Evolutionary conservation across 345 rosid species (phyloP).

Genomic region (Eucalyptus camaldulensis): DNA sequence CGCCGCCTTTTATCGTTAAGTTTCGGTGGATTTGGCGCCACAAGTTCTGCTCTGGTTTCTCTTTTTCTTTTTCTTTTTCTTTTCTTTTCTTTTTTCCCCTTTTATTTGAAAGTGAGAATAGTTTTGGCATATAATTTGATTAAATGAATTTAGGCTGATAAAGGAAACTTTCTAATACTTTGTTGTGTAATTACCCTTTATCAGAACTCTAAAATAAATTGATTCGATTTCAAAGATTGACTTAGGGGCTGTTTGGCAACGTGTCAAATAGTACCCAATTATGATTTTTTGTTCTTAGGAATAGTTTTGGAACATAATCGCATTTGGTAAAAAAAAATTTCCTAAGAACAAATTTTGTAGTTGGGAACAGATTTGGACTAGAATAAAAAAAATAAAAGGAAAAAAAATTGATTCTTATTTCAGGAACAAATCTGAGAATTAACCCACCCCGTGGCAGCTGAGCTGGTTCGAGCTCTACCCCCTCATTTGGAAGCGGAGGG

Average conservation of each 20-base stretch:
- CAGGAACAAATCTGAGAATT: rapidly evolving
- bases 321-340: too few species aligned
- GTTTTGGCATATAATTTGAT: background rate
- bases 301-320: too few species aligned
- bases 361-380: rapidly evolving
- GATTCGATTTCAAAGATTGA: rapidly evolving
- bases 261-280: too few species aligned
- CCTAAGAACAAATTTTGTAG: rapidly evolving
- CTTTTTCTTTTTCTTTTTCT: background rate
- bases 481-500: too few species aligned
- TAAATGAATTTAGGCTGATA: background rate
- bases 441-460: rapidly evolving
- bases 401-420: too few species aligned
- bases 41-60: background rate
- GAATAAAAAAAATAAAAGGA: too few species aligned
- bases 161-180: too few species aligned
- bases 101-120: background rate
- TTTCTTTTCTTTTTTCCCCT: background rate
- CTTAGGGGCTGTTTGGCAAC: too few species aligned
- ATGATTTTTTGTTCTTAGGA: rapidly evolving
- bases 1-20: background rate
- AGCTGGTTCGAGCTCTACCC: too few species aligned
- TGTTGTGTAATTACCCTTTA: background rate
- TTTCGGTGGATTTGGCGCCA: background rate
- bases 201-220: background rate